phyloP scores from a whole-genome alignment of 306 rosid genomes.

The Sophora flavescens region DNA sequence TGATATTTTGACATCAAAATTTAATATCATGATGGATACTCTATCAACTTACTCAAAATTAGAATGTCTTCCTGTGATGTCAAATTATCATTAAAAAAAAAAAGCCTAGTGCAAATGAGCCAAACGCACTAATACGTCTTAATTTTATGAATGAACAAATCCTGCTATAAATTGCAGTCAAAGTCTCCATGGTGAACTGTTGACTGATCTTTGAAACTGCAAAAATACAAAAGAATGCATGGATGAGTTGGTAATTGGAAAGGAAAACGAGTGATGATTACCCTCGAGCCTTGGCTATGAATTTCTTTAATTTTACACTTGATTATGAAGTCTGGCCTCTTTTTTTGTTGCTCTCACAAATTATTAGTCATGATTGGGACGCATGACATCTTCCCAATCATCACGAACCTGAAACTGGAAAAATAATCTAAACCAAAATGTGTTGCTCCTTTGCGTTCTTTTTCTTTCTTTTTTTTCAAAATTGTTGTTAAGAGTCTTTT shows the following conservation, averaged over 20 bases:
- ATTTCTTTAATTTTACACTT: background rate
- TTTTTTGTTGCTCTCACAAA: slow-evolving; percentile 38
- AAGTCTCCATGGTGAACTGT: background rate
- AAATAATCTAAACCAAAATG: slow-evolving; percentile 2
- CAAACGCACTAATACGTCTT: background rate
- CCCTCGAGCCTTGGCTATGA: background rate
- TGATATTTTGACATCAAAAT: too few species aligned
- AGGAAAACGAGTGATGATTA: slow-evolving; percentile 20
- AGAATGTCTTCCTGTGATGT: too few species aligned
- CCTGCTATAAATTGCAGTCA: background rate
- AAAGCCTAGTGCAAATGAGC: background rate
- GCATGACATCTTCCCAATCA: slow-evolving; percentile 48
- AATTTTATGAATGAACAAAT: background rate
- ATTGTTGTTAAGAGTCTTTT: background rate
- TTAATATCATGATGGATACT: too few species aligned
- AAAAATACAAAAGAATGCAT: background rate
- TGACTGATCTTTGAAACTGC: slow-evolving; percentile 9
- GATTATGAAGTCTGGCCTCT: slow-evolving; percentile 29
- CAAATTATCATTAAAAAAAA: too few species aligned
- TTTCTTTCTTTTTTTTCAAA: background rate
- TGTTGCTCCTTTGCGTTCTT: background rate
- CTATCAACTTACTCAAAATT: too few species aligned
- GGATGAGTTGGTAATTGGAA: background rate
- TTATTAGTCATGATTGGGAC: slow-evolving; percentile 44
- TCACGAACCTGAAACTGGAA: slow-evolving; percentile 12